These are phyloP conservation scores for Paramecium tetraurelia DNA, from an alignment of 73 alveolate genomes.

Conservation along the genomic window DNA sequence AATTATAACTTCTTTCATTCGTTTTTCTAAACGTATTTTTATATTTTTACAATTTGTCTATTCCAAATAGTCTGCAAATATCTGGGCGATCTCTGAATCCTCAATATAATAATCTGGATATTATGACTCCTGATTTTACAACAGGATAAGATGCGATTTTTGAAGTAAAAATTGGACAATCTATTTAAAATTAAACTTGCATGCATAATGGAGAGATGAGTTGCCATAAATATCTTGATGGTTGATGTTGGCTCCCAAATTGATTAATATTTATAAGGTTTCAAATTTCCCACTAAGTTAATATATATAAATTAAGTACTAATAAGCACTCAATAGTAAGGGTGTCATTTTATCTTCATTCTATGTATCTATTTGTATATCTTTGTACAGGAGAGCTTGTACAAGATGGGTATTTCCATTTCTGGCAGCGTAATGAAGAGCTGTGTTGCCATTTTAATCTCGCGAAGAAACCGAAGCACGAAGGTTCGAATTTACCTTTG, in stretches of 20 bases:
- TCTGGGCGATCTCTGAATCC: background rate
- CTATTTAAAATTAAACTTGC: background rate
- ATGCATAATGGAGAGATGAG: background rate
- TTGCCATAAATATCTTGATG: background rate
- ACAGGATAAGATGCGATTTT: background rate
- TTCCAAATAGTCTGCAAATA: background rate
- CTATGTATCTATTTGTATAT: background rate
- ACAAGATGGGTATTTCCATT: background rate
- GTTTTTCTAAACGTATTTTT: background rate
- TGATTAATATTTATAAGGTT: background rate
- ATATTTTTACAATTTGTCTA: background rate
- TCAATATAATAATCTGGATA: background rate
- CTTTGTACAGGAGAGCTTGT: background rate
- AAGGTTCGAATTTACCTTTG: background rate
- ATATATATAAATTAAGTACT: background rate
- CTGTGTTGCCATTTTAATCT: background rate
- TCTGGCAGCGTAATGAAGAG: background rate
- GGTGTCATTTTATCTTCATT: constrained; percentile 18
- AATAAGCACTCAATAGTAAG: background rate
- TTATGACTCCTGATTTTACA: background rate
- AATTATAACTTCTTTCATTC: background rate
- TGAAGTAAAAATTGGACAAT: background rate
- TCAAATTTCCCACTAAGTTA: background rate
- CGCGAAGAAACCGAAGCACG: background rate
- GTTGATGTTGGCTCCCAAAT: background rate